Evolutionary conservation across 2,329 filamentous ascomycete species (phyloP).

Genomic region (Xylariaceae sp.): DNA sequence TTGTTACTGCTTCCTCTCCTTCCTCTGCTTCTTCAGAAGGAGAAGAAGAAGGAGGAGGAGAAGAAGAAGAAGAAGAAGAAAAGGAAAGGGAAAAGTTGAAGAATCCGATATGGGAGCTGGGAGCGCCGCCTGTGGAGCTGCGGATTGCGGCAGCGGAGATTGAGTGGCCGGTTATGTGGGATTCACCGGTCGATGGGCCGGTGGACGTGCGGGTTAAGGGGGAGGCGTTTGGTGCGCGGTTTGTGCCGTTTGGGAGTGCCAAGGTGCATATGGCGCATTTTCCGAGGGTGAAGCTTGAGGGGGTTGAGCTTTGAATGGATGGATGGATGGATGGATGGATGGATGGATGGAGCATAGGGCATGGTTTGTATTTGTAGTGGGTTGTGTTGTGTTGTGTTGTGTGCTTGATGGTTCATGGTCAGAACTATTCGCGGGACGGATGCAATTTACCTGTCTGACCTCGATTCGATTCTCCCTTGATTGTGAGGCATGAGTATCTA

Average conservation of each 20-base stretch:
- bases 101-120: constrained; percentile 29
- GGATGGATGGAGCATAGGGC: too few species aligned
- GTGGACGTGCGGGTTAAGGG: constrained; percentile 19
- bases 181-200: constrained; percentile 26
- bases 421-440: too few species aligned
- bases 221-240: constrained; percentile 27
- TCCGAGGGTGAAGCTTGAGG: constrained; percentile 26
- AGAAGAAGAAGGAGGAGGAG: too few species aligned
- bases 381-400: too few species aligned
- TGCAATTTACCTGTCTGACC: too few species aligned
- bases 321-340: too few species aligned
- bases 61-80: too few species aligned
- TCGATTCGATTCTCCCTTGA: too few species aligned
- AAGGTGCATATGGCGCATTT: constrained; percentile 33
- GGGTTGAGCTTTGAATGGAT: constrained; percentile 18
- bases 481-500: too few species aligned
- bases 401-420: too few species aligned
- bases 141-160: constrained; percentile 31
- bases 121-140: constrained; percentile 30
- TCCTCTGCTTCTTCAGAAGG: too few species aligned
- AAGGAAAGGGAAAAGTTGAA: constrained; percentile 7
- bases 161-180: constrained; percentile 29
- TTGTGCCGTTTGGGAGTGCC: constrained; percentile 32
- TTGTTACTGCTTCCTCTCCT: constrained; percentile 15
- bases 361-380: too few species aligned